Evolutionary conservation across 108 stramenopile genomes (phyloP).

Genomic region (Cyclotella distinguenda): DNA sequence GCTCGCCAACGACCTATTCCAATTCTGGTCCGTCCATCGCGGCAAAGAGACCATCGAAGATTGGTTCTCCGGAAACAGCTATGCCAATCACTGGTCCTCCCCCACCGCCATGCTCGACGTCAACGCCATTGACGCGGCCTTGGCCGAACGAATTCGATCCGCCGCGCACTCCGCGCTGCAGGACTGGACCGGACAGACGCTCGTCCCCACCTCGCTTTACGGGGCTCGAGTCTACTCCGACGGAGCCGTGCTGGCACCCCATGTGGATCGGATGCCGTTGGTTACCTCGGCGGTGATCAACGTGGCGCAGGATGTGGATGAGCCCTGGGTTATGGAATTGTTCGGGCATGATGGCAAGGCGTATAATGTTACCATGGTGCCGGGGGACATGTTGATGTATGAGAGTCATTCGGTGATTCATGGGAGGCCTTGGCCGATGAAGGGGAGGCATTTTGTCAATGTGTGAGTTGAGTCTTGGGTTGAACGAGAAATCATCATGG

Average conservation of each 20-base stretch:
- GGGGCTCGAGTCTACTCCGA: constrained; percentile 59
- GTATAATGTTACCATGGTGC: constrained; percentile 74
- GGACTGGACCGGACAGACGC: constrained; percentile 55
- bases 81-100: constrained; percentile 50
- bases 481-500: neutral
- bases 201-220: constrained; percentile 28
- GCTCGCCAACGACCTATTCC: constrained; percentile 44
- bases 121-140: constrained; percentile 10
- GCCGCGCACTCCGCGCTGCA: constrained; percentile 35
- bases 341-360: constrained; percentile 89
- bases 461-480: constrained; percentile 42
- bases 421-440: constrained; percentile 87
- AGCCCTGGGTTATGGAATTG: constrained; percentile 86
- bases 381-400: constrained; percentile 91
- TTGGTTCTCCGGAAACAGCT: constrained; percentile 62
- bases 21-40: constrained; percentile 65
- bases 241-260: constrained; percentile 53
- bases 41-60: constrained; percentile 41
- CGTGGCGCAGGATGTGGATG: constrained; percentile 91
- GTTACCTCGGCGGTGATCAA: constrained; percentile 89
- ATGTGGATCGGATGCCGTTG: constrained; percentile 80
- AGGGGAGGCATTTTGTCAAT: constrained; percentile 82
- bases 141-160: constrained; percentile 33
- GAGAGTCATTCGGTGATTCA: constrained; percentile 90
- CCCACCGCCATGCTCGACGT: constrained; percentile 40